phyloP scores from a whole-genome alignment of 768 basidiomycete genomes.

The Lyophyllum decastes region DNA sequence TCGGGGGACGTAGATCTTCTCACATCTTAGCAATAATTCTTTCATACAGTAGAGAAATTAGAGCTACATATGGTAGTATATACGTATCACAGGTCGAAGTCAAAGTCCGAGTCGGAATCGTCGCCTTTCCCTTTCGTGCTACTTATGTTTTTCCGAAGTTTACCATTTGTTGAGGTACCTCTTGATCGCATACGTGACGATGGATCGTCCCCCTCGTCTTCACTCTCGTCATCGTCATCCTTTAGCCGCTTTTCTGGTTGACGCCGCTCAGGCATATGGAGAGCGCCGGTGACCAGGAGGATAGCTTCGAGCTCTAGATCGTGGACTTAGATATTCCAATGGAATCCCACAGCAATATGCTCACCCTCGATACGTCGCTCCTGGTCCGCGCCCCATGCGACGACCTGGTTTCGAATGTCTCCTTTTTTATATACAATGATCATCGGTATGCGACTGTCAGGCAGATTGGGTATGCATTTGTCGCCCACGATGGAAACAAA shows the following conservation, averaged over 20 bases:
- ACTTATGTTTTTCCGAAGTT: constrained; percentile 54
- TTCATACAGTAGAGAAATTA: neutral
- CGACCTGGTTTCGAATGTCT: constrained; percentile 83
- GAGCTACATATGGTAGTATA: neutral
- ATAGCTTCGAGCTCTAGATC: constrained; percentile 69
- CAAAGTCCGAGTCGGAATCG: constrained; percentile 79
- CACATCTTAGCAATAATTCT: neutral
- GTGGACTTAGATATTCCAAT: constrained; percentile 4
- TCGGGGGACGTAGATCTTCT: neutral
- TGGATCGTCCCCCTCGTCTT: constrained; percentile 46
- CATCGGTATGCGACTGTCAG: constrained; percentile 89
- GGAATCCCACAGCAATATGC: neutral
- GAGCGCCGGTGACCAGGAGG: constrained; percentile 62
- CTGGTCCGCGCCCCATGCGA: constrained; percentile 81
- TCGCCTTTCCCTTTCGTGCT: constrained; percentile 32
- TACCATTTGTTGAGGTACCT: constrained; percentile 55
- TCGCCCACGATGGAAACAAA: constrained; percentile 94
- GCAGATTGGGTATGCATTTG: constrained; percentile 96
- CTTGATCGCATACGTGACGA: constrained; percentile 61
- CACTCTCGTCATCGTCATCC: constrained; percentile 45
- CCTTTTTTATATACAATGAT: constrained; percentile 91
- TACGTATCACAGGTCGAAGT: constrained; percentile 59
- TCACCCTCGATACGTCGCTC: constrained; percentile 80
- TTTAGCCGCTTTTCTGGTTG: constrained; percentile 28
- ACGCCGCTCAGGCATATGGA: constrained; percentile 58